Percentiles rank a stretch among this genome's conserved stretches.
Conservation (phyloP, 805 yeast genomes). For the Kluyveromyces wickerhamii region DNA sequence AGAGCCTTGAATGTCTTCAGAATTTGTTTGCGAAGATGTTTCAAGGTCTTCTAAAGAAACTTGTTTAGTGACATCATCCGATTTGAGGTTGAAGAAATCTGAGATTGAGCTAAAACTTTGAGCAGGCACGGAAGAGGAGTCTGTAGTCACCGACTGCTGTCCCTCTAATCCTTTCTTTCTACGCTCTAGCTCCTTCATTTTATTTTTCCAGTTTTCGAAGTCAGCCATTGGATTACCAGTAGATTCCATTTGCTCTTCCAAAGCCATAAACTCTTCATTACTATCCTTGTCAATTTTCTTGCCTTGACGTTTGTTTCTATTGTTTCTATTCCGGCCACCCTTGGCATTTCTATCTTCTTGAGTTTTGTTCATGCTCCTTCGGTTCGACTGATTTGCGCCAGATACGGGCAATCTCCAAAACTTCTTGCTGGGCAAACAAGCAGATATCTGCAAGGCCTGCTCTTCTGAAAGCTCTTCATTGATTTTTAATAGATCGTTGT, state of each 20-base stretch:
- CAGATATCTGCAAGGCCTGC: constrained; percentile 27
- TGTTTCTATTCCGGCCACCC: constrained; percentile 10
- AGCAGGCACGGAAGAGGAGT: constrained; percentile 7
- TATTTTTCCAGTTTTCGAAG: constrained; percentile 35
- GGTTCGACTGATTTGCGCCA: constrained; percentile 7
- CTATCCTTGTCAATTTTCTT: constrained; percentile 22
- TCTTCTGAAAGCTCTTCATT: constrained; percentile 21
- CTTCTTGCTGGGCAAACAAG: constrained; percentile 37
- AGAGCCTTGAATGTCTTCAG: background rate
- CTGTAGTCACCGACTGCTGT: constrained; percentile 5
- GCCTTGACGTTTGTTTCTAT: constrained; percentile 11
- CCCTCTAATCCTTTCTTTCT: constrained; percentile 25
- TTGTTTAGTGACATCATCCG: constrained; percentile 6
- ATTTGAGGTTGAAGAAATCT: constrained; percentile 23
- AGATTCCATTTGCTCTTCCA: constrained; percentile 27
- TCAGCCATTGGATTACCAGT: constrained; percentile 33
- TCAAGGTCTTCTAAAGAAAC: constrained; percentile 10
- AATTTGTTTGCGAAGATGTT: constrained; percentile 6
- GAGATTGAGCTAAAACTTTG: constrained; percentile 24
- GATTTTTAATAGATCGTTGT: constrained; percentile 20
- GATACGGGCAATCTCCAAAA: constrained; percentile 39
- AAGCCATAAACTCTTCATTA: constrained; percentile 28
- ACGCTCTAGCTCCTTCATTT: constrained; percentile 32
- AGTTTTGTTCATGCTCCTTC: constrained; percentile 7
- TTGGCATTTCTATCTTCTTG: constrained; percentile 1